Evolutionary conservation across 2,329 filamentous ascomycete species (phyloP), one percentile per base, ranked within the genome.

Genomic region (Sporothrix variecibatus): DNA sequence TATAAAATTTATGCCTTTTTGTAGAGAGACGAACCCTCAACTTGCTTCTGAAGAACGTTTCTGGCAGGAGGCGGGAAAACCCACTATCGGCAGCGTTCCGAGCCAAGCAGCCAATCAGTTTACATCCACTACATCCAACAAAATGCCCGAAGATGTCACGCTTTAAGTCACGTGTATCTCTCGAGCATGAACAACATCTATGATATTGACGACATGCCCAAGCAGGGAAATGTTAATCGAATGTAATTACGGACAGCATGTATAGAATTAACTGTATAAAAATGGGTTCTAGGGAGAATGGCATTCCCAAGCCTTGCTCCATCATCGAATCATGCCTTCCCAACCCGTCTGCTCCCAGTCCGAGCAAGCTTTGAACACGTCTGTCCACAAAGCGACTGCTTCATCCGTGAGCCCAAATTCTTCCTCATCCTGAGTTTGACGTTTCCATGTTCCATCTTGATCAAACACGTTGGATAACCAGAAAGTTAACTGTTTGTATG

Each of bases 281-380:
- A n/a, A n/a, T n/a, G n/a, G n/a, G n/a, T n/a, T n/a, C n/a, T n/a
- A n/a, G n/a, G n/a, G n/a, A n/a, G n/a, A n/a, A n/a, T n/a, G n/a
- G n/a, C n/a, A n/a, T n/a, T n/a, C n/a, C n/a, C n/a, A n/a, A n/a
- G n/a, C n/a, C n/a, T n/a, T n/a, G n/a, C n/a, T 7, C n/a, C 7
- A 1, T 20, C 53, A 70, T 8, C 67, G 15, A n/a, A 70, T 70
- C 49, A 70, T 70, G 8, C 67, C 67, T 23, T 70, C 49, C 67
- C 67, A 70, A 0, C 67, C 67, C 2, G 15, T 23, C 49, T 70
- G 12, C 38, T 70, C 67, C 46, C 49, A 56, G 28, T 70, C 67
- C 11, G 56, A 9, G 12, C n/a, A 70, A 3, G 3, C n/a, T 31
- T 20, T 40, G 49, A 70, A 56, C 46, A 70, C 67, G 7, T 70